Percentiles rank a stretch among this genome's conserved stretches.
phyloP scores from a whole-genome alignment of 495 filamentous ascomycete genomes.

The Jackrogersella multiformis region DNA sequence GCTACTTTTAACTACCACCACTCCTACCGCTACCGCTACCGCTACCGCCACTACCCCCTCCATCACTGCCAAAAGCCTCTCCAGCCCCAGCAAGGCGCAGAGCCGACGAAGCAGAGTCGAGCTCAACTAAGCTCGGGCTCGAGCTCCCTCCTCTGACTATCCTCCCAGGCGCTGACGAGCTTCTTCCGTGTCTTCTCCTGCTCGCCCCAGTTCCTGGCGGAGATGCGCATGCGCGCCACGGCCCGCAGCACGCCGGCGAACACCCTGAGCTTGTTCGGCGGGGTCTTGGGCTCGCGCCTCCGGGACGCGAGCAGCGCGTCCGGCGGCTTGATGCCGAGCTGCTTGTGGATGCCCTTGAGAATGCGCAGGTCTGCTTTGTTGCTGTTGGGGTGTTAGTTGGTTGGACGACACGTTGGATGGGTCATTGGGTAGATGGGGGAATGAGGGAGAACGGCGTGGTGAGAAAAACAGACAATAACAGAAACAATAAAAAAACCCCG shows the following conservation, averaged over 20 bases:
- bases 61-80: too few relatives aligned
- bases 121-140: slow-evolving; percentile 42
- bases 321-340: slow-evolving; percentile 51
- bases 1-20: too few relatives aligned
- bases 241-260: slow-evolving; percentile 51
- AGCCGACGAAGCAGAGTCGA: too few relatives aligned
- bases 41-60: too few relatives aligned
- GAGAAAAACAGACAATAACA: too few relatives aligned
- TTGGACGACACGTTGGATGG: slow-evolving; percentile 4
- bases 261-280: slow-evolving; percentile 41
- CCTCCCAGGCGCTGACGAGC: slow-evolving; percentile 51
- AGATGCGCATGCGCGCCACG: slow-evolving; percentile 53
- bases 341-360: slow-evolving; percentile 72
- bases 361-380: slow-evolving; percentile 91
- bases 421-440: too few relatives aligned
- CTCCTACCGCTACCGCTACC: too few relatives aligned
- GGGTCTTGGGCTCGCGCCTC: slow-evolving; percentile 32
- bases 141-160: slow-evolving; percentile 48
- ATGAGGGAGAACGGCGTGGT: too few relatives aligned
- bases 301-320: slow-evolving; percentile 33
- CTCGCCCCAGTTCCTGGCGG: slow-evolving; percentile 51
- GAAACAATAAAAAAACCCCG: too few relatives aligned
- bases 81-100: neutral
- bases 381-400: slow-evolving; percentile 57
- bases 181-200: slow-evolving; percentile 51